Conservation (phyloP, 2,329 filamentous ascomycete species). For the Diplodia corticola region DNA sequence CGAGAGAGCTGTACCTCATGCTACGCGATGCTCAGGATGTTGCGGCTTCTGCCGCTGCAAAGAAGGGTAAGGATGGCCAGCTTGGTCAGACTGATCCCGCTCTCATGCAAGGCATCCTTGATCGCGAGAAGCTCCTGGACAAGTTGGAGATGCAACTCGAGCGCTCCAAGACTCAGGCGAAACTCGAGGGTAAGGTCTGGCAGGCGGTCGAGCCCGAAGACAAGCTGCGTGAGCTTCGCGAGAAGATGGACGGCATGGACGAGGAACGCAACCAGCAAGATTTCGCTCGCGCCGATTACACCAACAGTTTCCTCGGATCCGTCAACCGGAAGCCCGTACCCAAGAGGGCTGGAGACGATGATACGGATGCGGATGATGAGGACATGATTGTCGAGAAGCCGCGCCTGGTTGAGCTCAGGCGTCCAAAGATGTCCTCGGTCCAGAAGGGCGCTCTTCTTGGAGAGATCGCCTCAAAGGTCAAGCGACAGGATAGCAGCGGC, state of each 20-base stretch:
- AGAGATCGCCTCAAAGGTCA: constrained; percentile 75
- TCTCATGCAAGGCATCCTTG: constrained; percentile 87
- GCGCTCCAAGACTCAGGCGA: constrained; percentile 95
- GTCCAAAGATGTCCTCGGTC: constrained; percentile 64
- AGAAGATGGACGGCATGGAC: constrained; percentile 78
- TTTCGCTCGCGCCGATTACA: constrained; percentile 53
- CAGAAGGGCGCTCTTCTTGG: constrained; percentile 67
- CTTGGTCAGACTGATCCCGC: constrained; percentile 66
- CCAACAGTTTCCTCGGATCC: constrained; percentile 65
- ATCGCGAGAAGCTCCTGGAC: constrained; percentile 89
- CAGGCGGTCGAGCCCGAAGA: constrained; percentile 84
- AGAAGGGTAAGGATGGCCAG: constrained; percentile 49
- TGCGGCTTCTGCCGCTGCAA: constrained; percentile 81
- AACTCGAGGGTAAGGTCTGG: constrained; percentile 92
- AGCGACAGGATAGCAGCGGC: constrained; percentile 71
- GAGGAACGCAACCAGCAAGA: constrained; percentile 47
- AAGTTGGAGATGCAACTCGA: constrained; percentile 93
- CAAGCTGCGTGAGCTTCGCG: constrained; percentile 83
- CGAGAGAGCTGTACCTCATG: constrained; percentile 96
- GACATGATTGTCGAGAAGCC: constrained; percentile 75
- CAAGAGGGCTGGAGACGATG: constrained; percentile 44
- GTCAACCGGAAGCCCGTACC: constrained; percentile 41
- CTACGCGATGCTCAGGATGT: constrained; percentile 95
- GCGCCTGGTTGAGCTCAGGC: constrained; percentile 73
- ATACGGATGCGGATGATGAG: constrained; percentile 49